Evolutionary conservation across 305 asterid genomes (phyloP), one percentile per base, ranked within the genome.

Genomic region (Fraxinus velutina): DNA sequence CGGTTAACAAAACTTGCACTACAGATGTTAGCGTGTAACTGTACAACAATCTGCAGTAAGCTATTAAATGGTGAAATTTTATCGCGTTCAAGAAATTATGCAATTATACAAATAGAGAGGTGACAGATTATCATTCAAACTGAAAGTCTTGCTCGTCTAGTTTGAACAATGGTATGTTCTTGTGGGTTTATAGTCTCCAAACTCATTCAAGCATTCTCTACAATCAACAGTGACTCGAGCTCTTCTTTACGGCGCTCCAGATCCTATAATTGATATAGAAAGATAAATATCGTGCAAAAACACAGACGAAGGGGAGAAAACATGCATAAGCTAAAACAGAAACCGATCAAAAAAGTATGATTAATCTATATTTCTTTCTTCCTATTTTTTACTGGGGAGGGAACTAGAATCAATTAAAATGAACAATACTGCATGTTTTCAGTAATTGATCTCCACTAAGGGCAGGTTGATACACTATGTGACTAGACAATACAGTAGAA

Each of bases 231-330:
- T 3, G 95, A 82, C 90, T 93, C 93, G 7, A 95, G 98, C 80
- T 95, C 97, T 87, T 90, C 97, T 87, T 94, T 90, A 17, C 93
- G 97, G 30, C 87, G 88, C 84, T 95, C 97, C 55, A 95, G 87
- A 5, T 92, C 97, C 99, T 95, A 95, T 70, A 84, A 83, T 84
- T 77, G 75, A 21, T 76, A 34, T 57, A 30, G 74, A 62, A 24
- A 33, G 9, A 77, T 75, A 82, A 42, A 47, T 17, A 62, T 50
- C 32, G 13, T 33, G 81, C 80, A 55, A 72, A 52, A 77, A 76
- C 39, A 5, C 22, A 9, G 30, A 57, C 4, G 29, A 57, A 52
- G 74, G 74, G n/a, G 19, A n/a, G 19, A 68, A 60, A 24, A 62
- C 17, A 55, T 50, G 77, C 24, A 30, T 78, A 21, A 34, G 74